Conservation (phyloP, 176 grass and related monocot species). For the Rhynchospora tenuis region DNA sequence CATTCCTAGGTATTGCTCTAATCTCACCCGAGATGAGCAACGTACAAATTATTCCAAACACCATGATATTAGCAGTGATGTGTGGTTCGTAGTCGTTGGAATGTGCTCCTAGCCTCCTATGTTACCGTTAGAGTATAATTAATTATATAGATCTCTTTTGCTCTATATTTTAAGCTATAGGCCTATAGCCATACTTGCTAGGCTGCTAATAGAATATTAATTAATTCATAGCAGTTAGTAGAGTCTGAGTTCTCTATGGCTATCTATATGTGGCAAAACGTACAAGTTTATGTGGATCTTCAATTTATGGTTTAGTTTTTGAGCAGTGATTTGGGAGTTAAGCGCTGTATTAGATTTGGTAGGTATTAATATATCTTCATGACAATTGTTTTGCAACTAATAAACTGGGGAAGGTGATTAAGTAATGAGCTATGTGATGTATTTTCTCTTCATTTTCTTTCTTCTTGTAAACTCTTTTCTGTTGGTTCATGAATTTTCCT, state of each 20-base stretch:
- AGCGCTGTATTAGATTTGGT: not conserved
- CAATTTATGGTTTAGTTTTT: no score
- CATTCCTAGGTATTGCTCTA: not conserved
- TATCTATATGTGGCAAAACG: not conserved
- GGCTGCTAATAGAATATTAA: not conserved
- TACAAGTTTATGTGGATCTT: not conserved
- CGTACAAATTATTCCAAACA: not conserved
- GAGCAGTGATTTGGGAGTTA: no score
- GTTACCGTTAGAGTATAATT: conserved; percentile 10
- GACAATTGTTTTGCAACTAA: not conserved
- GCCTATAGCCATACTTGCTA: not conserved
- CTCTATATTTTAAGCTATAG: not conserved
- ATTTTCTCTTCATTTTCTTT: no score
- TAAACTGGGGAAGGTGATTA: no score
- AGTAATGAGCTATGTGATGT: no score
- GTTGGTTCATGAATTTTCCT: no score
- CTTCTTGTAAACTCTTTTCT: no score
- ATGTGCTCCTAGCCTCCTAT: not conserved
- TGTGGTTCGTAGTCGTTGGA: not conserved
- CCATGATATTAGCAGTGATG: not conserved
- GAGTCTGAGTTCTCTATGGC: not conserved
- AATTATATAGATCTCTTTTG: not conserved
- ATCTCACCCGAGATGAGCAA: not conserved
- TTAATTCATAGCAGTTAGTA: not conserved
- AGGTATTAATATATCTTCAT: not conserved